Evolutionary conservation across 176 grass and related monocot genomes (phyloP).

Genomic region (Eleusine indica): DNA sequence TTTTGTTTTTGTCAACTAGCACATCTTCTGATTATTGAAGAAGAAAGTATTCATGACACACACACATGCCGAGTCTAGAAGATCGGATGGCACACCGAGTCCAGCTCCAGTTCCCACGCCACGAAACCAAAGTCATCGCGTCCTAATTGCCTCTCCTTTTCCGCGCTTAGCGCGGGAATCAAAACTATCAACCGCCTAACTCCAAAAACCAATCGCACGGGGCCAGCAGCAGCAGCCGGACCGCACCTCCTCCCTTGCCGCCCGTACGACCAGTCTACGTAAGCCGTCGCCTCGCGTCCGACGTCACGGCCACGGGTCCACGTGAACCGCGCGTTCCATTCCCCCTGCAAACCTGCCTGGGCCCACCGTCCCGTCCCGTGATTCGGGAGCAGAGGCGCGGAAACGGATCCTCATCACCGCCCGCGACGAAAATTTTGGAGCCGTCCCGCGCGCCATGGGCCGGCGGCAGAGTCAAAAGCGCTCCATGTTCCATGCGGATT

Average conservation of each 20-base stretch:
- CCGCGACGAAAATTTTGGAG: neutral
- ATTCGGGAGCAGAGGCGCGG: neutral
- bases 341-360: neutral
- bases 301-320: neutral
- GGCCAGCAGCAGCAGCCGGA: neutral
- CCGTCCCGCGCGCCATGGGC: neutral
- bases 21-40: no score
- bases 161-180: slow-evolving; percentile 21
- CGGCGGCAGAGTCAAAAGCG: neutral
- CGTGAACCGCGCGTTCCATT: neutral
- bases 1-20: no score
- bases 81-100: no score
- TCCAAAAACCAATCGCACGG: neutral
- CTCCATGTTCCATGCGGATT: neutral
- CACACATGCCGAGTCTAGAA: no score
- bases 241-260: no score
- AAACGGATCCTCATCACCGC: neutral
- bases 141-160: neutral
- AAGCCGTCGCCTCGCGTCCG: neutral
- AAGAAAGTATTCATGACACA: no score
- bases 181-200: neutral
- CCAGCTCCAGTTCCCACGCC: neutral
- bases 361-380: neutral
- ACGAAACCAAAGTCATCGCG: neutral
- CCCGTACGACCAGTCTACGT: slow-evolving; percentile 1